Conservation (phyloP, 2,329 filamentous ascomycete genomes). For the Trichoderma lentiforme region DNA sequence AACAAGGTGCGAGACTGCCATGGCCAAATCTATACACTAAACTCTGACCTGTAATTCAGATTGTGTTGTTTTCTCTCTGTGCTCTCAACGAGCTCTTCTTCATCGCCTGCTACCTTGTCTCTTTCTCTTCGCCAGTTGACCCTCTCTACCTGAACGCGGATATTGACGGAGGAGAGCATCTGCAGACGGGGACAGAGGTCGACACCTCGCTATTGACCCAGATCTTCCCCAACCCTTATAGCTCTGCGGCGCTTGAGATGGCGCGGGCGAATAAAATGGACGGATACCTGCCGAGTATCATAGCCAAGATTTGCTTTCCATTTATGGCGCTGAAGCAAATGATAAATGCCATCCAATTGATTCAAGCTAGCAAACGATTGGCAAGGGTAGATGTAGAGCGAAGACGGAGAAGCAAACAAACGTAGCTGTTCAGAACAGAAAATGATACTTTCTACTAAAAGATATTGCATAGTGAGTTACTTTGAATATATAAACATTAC, state of each 20-base stretch:
- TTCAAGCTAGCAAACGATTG: constrained; percentile 86
- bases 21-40: neutral
- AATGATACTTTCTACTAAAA: neutral
- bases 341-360: constrained; percentile 87
- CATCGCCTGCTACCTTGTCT: constrained; percentile 93
- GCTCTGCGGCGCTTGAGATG: constrained; percentile 84
- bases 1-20: constrained; percentile 69
- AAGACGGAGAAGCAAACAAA: neutral
- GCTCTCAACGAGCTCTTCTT: constrained; percentile 91
- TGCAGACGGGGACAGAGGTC: constrained; percentile 64
- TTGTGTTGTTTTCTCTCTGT: constrained; percentile 85
- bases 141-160: constrained; percentile 74
- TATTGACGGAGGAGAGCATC: constrained; percentile 40
- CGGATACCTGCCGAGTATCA: constrained; percentile 60
- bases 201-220: constrained; percentile 64
- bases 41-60: constrained; percentile 46
- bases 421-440: neutral
- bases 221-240: constrained; percentile 83
- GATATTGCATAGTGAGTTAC: neutral
- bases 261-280: constrained; percentile 90
- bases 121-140: constrained; percentile 84
- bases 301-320: constrained; percentile 73
- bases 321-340: constrained; percentile 88
- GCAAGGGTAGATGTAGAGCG: constrained; percentile 57
- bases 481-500: neutral